phyloP scores from a whole-genome alignment of 2,329 filamentous ascomycete genomes.

The Talaromyces sp. region DNA sequence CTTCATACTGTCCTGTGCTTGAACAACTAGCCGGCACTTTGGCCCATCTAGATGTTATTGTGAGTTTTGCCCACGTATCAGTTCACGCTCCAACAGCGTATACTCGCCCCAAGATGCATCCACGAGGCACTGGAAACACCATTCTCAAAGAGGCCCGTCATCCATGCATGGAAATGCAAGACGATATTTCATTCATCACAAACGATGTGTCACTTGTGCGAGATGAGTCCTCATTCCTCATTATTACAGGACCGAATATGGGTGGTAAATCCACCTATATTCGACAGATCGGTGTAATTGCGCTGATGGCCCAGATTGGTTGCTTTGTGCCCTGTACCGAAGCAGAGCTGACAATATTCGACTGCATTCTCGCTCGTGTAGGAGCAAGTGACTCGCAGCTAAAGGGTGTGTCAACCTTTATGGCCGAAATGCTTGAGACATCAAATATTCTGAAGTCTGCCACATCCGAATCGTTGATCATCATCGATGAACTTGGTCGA shows the following conservation, averaged over 20 bases:
- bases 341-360: constrained; percentile 92
- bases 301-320: constrained; percentile 93
- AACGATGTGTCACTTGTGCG: constrained; percentile 85
- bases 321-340: constrained; percentile 91
- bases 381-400: constrained; percentile 95
- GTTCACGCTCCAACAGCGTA: constrained; percentile 91
- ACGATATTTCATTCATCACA: constrained; percentile 97
- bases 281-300: constrained; percentile 92
- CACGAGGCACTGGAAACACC: constrained; percentile 82
- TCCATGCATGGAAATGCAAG: constrained; percentile 97
- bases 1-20: constrained; percentile 89
- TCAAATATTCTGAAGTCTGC: constrained; percentile 97
- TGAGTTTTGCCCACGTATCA: constrained; percentile 88
- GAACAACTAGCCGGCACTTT: constrained; percentile 85
- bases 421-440: constrained; percentile 99
- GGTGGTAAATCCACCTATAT: constrained; percentile 99
- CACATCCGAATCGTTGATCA: constrained; percentile 91
- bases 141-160: constrained; percentile 90
- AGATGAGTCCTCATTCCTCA: constrained; percentile 80
- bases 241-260: constrained; percentile 99
- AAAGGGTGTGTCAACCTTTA: constrained; percentile 97
- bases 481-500: constrained; percentile 95
- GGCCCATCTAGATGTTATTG: constrained; percentile 90
- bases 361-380: constrained; percentile 92
- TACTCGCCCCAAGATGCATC: constrained; percentile 84